phyloP scores from a whole-genome alignment of 805 yeast species.

The Candida berthetii region DNA sequence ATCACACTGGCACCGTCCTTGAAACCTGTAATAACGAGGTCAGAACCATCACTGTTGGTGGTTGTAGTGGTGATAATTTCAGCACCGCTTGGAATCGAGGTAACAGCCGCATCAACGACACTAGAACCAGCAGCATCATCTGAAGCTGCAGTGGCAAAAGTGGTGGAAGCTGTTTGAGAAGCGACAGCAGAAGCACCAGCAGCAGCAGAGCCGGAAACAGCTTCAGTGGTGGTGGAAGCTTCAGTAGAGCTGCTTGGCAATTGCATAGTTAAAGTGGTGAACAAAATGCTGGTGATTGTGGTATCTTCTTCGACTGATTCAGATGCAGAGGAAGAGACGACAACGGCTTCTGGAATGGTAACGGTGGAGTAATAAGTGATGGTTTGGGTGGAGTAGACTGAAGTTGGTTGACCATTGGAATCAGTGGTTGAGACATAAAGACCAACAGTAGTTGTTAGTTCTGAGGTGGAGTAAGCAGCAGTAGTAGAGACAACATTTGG shows the following conservation, averaged over 20 bases:
- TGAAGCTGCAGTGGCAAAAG: not conserved
- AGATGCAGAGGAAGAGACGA: not conserved
- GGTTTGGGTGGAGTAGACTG: constrained; percentile 9
- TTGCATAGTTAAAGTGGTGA: constrained; percentile 4
- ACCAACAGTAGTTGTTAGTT: constrained; percentile 12
- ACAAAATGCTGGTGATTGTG: constrained; percentile 3
- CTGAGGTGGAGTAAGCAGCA: not conserved
- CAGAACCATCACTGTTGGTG: too few species aligned
- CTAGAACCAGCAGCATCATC: not conserved
- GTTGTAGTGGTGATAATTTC: too few species aligned
- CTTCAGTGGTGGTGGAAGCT: constrained; percentile 1
- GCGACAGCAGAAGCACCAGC: constrained; percentile 1
- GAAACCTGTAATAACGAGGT: not conserved
- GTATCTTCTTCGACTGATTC: not conserved
- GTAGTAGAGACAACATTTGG: too few species aligned
- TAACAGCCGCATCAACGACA: not conserved
- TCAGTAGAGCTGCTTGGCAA: constrained; percentile 1
- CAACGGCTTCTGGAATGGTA: constrained; percentile 6
- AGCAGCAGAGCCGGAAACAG: not conserved
- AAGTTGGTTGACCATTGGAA: constrained; percentile 11
- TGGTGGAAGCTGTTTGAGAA: not conserved
- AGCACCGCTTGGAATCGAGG: too few species aligned
- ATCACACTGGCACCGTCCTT: not conserved
- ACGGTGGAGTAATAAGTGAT: constrained; percentile 14
- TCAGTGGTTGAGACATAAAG: constrained; percentile 16